Conservation (phyloP, 331 rosid species). For the Dryas integrifolia region DNA sequence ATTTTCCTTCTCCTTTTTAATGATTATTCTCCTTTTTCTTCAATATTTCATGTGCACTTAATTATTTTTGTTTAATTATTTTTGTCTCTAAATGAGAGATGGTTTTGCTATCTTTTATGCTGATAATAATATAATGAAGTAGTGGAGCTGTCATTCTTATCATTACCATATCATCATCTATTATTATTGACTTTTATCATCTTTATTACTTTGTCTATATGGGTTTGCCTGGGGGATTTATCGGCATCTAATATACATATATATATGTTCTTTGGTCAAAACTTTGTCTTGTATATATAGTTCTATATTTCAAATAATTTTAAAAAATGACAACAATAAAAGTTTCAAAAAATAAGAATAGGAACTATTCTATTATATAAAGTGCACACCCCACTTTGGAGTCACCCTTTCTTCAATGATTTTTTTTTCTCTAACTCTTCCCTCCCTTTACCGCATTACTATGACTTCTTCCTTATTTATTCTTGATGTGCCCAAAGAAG, state of each 20-base stretch:
- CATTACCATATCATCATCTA: no score
- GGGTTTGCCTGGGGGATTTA: no score
- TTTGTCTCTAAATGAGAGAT: no score
- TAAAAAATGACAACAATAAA: background rate
- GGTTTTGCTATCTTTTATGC: no score
- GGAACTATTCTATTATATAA: background rate
- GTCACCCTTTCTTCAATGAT: background rate
- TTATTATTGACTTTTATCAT: no score
- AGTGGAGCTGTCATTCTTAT: no score
- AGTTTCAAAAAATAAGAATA: background rate
- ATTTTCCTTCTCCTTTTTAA: background rate
- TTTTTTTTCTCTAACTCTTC: background rate
- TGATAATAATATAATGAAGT: no score
- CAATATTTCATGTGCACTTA: background rate
- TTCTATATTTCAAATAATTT: background rate
- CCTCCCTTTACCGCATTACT: background rate
- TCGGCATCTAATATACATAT: no score
- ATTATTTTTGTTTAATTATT: background rate
- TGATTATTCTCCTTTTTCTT: conserved; percentile 3
- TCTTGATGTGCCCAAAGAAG: no score
- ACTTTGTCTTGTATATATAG: background rate
- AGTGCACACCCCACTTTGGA: background rate
- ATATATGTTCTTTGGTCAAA: background rate
- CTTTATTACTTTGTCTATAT: no score
- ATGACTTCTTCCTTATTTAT: no score